Base-by-base conservation (phyloP, 352 stramenopile species). In the Globisporangium radiosum region DNA sequence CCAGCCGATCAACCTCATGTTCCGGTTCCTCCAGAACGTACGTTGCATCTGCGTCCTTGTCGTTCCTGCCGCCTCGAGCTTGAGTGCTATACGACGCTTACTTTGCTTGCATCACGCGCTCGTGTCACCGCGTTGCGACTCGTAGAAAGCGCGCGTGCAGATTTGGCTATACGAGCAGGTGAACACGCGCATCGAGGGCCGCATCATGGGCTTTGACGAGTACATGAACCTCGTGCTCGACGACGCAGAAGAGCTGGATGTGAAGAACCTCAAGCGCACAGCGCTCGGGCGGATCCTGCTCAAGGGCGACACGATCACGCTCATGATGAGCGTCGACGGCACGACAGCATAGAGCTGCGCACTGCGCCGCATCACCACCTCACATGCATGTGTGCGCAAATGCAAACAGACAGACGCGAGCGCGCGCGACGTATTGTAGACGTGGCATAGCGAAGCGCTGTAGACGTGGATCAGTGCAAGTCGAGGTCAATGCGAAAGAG, bases 181-280 rank as follows among this genome's bases (percentile, higher is more conserved):
- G 48, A 95, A 92, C 70, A 98, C 97, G 73, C 76, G 95, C 61
- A 98, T 99, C 60, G 98, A 99, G 75, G 98, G 97, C n/a, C 93
- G 97, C 55, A 99, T 99, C 74, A 98, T 95, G 81, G 94, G 95
- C 51, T 98, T 98, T 71, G 95, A 98, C 72, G 95, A 98, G 76
- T 99, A 99, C 84, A 99, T 99, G 97, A 99, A 99, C 81, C 82
- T 99, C 48, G 96, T 99, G 43, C 82, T 99, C 65, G 97, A 99
- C 71, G 93, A 99, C 71, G 97, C 97, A 10, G 93, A 98, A 63
- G 97, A 99, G 74, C 73, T 99, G 15, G 87, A 98, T 64, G 85
- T 97, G 52, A 98, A 98, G 75, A 97, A 92, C 53, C 87, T 97
- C 54, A 97, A 97, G 71, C 87, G 87, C 64, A 96, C 82, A 54